Evolutionary conservation across 306 rosid species (phyloP).

Genomic region (Vicia faba): DNA sequence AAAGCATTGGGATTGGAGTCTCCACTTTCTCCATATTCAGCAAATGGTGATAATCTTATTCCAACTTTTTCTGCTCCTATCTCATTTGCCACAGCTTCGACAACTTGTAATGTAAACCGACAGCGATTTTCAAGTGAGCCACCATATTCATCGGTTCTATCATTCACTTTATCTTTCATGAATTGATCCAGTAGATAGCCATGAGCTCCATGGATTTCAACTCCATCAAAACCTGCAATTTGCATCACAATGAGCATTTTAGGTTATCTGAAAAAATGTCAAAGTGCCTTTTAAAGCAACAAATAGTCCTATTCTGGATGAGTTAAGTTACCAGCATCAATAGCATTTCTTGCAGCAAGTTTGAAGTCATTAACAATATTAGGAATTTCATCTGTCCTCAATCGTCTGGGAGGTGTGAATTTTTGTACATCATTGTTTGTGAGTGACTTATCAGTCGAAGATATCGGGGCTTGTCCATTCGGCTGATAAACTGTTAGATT

Average conservation of each 20-base stretch:
- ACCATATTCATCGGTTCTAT: neutral
- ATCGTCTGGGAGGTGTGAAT: constrained; percentile 56
- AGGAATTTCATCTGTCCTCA: constrained; percentile 55
- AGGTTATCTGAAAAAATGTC: neutral
- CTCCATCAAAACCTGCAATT: constrained; percentile 69
- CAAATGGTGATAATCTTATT: constrained; percentile 7
- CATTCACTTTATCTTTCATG: constrained; percentile 46
- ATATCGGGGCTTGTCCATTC: neutral
- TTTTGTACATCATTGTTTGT: constrained; percentile 24
- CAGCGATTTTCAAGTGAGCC: neutral
- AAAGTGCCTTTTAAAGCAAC: no score
- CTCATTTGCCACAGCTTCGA: constrained; percentile 7
- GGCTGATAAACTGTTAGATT: neutral
- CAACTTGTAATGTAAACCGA: neutral
- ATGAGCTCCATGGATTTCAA: constrained; percentile 71
- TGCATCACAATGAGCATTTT: neutral
- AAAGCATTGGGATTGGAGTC: neutral
- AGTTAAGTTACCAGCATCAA: constrained; percentile 61
- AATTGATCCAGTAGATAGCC: constrained; percentile 73
- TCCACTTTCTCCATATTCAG: neutral
- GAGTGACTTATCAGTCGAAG: neutral
- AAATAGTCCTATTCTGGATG: no score
- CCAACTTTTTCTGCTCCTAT: neutral
- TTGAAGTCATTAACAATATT: constrained; percentile 53
- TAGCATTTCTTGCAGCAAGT: constrained; percentile 47